A percentile compares a stretch with the other conserved stretches of the same genome.
Conservation (phyloP, 2,329 filamentous ascomycete species). For the Penicillium sp. region DNA sequence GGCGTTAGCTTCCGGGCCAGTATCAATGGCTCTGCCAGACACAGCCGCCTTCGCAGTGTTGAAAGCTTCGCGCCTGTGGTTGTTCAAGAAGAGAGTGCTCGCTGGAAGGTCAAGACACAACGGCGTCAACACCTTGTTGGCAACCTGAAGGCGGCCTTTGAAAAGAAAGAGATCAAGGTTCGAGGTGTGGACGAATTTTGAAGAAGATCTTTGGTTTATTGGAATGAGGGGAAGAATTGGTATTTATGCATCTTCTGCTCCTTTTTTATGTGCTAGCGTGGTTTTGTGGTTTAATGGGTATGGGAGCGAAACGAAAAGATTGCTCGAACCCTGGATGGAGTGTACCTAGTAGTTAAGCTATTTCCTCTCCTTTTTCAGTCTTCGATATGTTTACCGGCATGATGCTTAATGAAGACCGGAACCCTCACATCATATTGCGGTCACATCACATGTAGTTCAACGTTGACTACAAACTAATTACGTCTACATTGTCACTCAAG, state of each 20-base stretch:
- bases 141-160: constrained; percentile 38
- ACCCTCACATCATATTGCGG: constrained; percentile 20
- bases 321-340: neutral
- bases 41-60: constrained; percentile 34
- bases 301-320: neutral
- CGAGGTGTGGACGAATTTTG: constrained; percentile 34
- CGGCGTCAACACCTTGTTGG: constrained; percentile 37
- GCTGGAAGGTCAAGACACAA: constrained; percentile 38
- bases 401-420: constrained; percentile 7
- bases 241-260: constrained; percentile 5
- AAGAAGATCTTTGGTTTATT: neutral
- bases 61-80: constrained; percentile 25
- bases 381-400: constrained; percentile 1
- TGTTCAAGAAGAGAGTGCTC: constrained; percentile 30
- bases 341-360: constrained; percentile 14
- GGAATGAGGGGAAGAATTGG: neutral
- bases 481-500: neutral
- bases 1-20: constrained; percentile 35
- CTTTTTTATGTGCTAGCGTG: constrained; percentile 10
- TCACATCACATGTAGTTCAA: constrained; percentile 16
- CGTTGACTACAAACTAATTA: neutral
- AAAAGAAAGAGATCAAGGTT: constrained; percentile 35
- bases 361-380: neutral
- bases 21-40: constrained; percentile 34
- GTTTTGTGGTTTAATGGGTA: constrained; percentile 11